Base-by-base conservation (phyloP, 129 eudicot genomes). In the Flaveria trinervia region DNA sequence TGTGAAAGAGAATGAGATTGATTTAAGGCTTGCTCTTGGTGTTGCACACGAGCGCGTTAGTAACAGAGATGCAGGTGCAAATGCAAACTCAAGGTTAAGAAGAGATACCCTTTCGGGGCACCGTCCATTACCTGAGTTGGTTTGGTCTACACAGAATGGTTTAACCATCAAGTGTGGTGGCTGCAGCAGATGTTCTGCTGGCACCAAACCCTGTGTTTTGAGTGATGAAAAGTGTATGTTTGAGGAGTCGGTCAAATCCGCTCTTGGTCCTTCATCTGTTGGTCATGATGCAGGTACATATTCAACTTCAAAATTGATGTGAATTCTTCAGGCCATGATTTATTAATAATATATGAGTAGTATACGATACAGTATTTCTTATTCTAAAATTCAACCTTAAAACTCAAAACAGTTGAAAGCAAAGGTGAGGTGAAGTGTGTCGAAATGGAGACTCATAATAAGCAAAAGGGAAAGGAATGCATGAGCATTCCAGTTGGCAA, bases 21-120 rank as follows among this genome's bases (percentile, higher is more conserved):
- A 90, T 67, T 77, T 88, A 75, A 81, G 86, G 46, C 89, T 86
- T 76, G 70, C 86, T 82, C 85, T 80, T 78, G 84, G 86, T 62
- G 70, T 55, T 51, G 20, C 87, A 65, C 80, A n/a, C 81, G 59
- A 75, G 43, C 71, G 7, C 2, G 51, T 28, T 18, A 68, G 62
- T 43, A 49, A 64, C 69, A 57, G 78, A 72, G 90, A 90, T 91
- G 95, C 88, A 91, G 94, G 92, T 89, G 95, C 82, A 86, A 62
- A 62, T 89, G 92, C 95, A 86, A 77, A 70, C 61, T 75, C 82
- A 14, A 71, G 69, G 51, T 78, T 77, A 54, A 82, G 60, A 74
- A 77, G 70, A 17, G 82, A 69, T 13, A 23, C 69, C 4, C 28
- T 61, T 72, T 70, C 81, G 52, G 84, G 79, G 68, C 71, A 87